Evolutionary conservation across 2,329 filamentous ascomycete genomes (phyloP).

Genomic region (Orbilia quercus): DNA sequence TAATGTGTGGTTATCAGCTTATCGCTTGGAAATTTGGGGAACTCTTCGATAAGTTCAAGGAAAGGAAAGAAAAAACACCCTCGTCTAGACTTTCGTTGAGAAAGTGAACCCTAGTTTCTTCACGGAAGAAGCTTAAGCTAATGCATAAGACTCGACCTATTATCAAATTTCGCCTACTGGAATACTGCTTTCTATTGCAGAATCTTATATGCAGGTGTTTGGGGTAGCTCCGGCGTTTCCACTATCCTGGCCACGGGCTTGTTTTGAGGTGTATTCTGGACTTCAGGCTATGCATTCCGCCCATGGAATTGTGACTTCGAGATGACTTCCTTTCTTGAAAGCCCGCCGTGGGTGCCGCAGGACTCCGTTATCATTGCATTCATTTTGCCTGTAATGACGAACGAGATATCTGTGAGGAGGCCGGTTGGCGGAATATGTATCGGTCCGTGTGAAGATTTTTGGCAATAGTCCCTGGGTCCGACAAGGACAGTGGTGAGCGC

Average conservation of each 20-base stretch:
- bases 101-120: conserved; percentile 3
- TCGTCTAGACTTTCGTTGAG: background rate
- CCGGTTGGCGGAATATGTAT: conserved; percentile 28
- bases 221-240: conserved; percentile 14
- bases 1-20: conserved; percentile 44
- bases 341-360: conserved; percentile 6
- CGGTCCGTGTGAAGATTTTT: conserved; percentile 7
- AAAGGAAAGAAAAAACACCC: no score
- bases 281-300: conserved; percentile 48
- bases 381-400: background rate
- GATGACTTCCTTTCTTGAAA: conserved; percentile 11
- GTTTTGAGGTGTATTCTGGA: conserved; percentile 38
- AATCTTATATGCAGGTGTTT: conserved; percentile 14
- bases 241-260: background rate
- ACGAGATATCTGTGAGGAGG: background rate
- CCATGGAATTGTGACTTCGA: conserved; percentile 51
- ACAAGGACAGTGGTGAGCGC: conserved; percentile 1
- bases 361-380: background rate
- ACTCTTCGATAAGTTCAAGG: conserved; percentile 27
- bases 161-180: conserved; percentile 22
- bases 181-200: conserved; percentile 6
- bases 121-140: conserved; percentile 6
- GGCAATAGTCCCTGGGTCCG: background rate
- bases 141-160: conserved; percentile 4
- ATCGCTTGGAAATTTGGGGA: conserved; percentile 17